phyloP scores from a whole-genome alignment of 208 protist genomes.

The Sergeia podlipaevii region DNA sequence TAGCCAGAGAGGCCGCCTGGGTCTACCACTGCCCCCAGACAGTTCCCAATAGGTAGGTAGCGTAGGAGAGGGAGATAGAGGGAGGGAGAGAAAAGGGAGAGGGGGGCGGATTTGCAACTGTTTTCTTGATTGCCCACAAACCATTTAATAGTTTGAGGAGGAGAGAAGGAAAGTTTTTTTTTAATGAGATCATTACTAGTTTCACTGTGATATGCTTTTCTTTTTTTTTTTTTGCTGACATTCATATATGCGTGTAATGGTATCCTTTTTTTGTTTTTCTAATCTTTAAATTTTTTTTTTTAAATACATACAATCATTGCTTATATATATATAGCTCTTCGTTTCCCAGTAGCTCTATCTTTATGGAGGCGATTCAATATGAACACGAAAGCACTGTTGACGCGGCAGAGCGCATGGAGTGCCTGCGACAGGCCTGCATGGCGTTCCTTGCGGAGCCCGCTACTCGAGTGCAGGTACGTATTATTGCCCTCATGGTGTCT shows the following conservation, averaged over 20 bases:
- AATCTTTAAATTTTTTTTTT: constrained; percentile 6
- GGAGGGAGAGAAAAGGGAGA: neutral
- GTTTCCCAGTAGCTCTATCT: too few species aligned
- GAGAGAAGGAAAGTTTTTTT: neutral
- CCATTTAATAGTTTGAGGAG: constrained; percentile 6
- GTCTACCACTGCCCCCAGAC: neutral
- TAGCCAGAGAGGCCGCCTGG: neutral
- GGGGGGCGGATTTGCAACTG: neutral
- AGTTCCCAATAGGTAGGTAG: neutral
- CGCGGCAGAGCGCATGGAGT: constrained; percentile 5
- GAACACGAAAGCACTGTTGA: constrained; percentile 1
- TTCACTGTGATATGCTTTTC: neutral
- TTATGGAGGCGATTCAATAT: constrained; percentile 9
- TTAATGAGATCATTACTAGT: neutral
- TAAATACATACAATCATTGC: neutral
- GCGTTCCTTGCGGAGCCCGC: constrained; percentile 22
- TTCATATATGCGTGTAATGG: neutral
- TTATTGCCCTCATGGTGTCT: constrained; percentile 25
- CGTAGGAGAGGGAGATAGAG: neutral
- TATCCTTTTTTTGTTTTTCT: constrained; percentile 1
- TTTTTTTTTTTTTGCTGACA: neutral
- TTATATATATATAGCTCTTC: neutral
- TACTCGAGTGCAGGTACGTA: constrained; percentile 13
- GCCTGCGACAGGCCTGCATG: constrained; percentile 21
- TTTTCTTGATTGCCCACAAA: constrained; percentile 16